phyloP scores from a whole-genome alignment of 2,329 filamentous ascomycete species.

The Arthrocladium fulminans region DNA sequence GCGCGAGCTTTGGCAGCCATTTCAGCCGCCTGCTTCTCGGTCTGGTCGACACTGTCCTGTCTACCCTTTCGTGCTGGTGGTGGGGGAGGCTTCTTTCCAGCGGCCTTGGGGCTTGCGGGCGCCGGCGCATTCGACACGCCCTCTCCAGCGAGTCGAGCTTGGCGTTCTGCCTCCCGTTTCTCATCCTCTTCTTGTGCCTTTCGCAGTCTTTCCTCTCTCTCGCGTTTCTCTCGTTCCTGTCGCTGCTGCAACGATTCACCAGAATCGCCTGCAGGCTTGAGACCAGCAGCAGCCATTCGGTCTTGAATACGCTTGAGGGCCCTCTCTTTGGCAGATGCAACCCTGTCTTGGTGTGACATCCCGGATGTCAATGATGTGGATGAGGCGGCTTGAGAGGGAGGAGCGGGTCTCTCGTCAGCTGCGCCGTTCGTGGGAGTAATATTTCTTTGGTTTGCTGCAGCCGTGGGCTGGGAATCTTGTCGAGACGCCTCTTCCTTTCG shows the following conservation, averaged over 20 bases:
- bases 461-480: slow-evolving; percentile 43
- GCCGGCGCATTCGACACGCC: slow-evolving; percentile 54
- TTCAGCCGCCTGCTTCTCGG: slow-evolving; percentile 49
- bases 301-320: slow-evolving; percentile 96
- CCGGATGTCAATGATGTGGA: slow-evolving; percentile 70
- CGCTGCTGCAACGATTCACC: slow-evolving; percentile 76
- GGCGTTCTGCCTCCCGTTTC: slow-evolving; percentile 76
- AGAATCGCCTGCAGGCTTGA: slow-evolving; percentile 71
- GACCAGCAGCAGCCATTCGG: slow-evolving; percentile 81
- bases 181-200: slow-evolving; percentile 93
- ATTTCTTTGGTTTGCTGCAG: slow-evolving; percentile 34
- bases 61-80: slow-evolving; percentile 66
- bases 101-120: slow-evolving; percentile 36
- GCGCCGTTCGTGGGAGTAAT: slow-evolving; percentile 44
- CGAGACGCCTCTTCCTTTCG: slow-evolving; percentile 54
- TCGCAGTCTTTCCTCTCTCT: slow-evolving; percentile 75
- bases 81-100: slow-evolving; percentile 55
- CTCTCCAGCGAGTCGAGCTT: slow-evolving; percentile 73
- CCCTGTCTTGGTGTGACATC: slow-evolving; percentile 84
- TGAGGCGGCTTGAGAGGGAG: slow-evolving; percentile 37
- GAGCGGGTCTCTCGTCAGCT: slow-evolving; percentile 30
- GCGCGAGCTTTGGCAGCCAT: slow-evolving; percentile 48
- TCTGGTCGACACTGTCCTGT: slow-evolving; percentile 46
- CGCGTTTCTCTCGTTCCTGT: slow-evolving; percentile 76
- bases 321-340: slow-evolving; percentile 93